Evolutionary conservation across 2,329 filamentous ascomycete species (phyloP).

Genomic region (Alternaria angustiovoidea): DNA sequence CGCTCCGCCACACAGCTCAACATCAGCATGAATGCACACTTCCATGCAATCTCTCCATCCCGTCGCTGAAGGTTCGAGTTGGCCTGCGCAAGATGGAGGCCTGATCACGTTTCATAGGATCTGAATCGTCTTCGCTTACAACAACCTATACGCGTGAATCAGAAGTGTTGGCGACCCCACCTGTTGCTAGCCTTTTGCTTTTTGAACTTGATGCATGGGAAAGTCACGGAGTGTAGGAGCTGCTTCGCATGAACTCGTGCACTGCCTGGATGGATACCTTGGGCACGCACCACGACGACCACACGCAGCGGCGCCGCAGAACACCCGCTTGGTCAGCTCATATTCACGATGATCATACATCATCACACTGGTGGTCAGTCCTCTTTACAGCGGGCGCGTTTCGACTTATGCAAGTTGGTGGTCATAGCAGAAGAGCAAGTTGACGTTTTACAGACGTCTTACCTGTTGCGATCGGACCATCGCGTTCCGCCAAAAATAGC

Average conservation of each 20-base stretch:
- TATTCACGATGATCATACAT: slow-evolving; percentile 20
- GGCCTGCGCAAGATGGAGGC: slow-evolving; percentile 3
- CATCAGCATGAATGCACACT: slow-evolving; percentile 18
- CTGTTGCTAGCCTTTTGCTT: slow-evolving; percentile 1
- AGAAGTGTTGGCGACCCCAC: background rate
- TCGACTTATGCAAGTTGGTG: slow-evolving; percentile 28
- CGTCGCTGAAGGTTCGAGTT: background rate
- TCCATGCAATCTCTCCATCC: slow-evolving; percentile 17
- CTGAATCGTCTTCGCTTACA: slow-evolving; percentile 5
- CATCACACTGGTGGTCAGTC: slow-evolving; percentile 14
- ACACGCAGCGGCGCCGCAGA: slow-evolving; percentile 19
- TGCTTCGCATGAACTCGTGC: slow-evolving; percentile 10
- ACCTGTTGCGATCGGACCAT: slow-evolving; percentile 23
- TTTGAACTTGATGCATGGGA: slow-evolving; percentile 7
- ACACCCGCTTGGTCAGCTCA: slow-evolving; percentile 20
- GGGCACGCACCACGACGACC: slow-evolving; percentile 5
- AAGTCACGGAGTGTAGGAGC: slow-evolving; percentile 2
- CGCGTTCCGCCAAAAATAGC: slow-evolving; percentile 43
- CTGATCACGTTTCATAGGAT: slow-evolving; percentile 4
- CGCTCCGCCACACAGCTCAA: slow-evolving; percentile 8
- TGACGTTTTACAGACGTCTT: slow-evolving; percentile 21
- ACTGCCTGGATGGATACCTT: slow-evolving; percentile 8
- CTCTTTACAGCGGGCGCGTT: slow-evolving; percentile 27
- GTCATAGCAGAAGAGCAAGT: slow-evolving; percentile 17
- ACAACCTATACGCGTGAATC: slow-evolving; percentile 6